Evolutionary conservation across 345 rosid genomes (phyloP), one percentile per base, ranked within the genome.

Genomic region (Punica granatum): DNA sequence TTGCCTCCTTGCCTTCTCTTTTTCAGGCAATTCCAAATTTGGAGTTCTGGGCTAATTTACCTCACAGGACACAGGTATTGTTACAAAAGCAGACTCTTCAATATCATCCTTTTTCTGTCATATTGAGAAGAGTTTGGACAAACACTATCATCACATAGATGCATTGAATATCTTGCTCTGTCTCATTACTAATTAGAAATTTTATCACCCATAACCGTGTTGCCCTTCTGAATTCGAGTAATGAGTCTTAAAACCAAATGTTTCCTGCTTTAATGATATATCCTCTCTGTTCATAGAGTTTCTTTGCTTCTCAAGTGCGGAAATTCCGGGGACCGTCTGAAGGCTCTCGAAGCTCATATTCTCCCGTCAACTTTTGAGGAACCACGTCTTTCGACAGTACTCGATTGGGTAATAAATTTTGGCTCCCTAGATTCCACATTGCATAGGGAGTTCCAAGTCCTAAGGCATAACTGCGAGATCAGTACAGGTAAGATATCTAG

Each of bases 11-110:
- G 58, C 60, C 30, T 58, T 68, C 62, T 18, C 41, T 77, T 74
- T 66, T 70, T 69, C 80, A 94, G 99, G 82, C 80, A 59, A 77
- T 94, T 70, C 99, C 98, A 0, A 91, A 91, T 80, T 41, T 83
- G 77, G 96, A 86, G 72, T 77, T 88, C 66, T 94, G 99, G 99
- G 74, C 69, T 72, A 79, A 85, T 75, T 42, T 89, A 74, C 98
- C 92, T 14, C 97, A 78, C 66, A 89, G 83, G 76, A 80, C 71
- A 54, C 90, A 88, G 90, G 98, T 94, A 83, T 42, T 71, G 46
- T 30, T 36, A 26, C 28, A 26, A 56, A n/a, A 56, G 5, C 33
- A 30, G 33, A 13, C 61, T 28, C 61, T 56, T 56, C 7, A n/a
- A 51, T 51, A 23, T n/a, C 28, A n/a, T 51, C 58, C 11, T 23